These are phyloP conservation scores for Naumovozyma castellii DNA, from an alignment of 805 yeast species.

Conservation along the genomic window DNA sequence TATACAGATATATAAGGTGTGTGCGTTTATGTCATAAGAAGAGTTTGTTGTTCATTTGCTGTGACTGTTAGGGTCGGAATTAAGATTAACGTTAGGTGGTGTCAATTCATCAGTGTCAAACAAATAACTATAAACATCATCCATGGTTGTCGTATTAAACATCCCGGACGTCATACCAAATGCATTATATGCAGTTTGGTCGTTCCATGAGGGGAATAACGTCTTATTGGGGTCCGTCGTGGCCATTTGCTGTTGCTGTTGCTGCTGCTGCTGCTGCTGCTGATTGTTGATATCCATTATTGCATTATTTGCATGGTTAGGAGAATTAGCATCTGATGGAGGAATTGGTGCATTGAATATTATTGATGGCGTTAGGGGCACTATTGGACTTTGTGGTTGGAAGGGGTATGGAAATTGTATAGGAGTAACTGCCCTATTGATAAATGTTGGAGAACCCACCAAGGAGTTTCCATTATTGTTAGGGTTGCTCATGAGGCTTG, in stretches of 20 bases:
- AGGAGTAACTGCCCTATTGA: not conserved
- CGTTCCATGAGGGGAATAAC: constrained; percentile 7
- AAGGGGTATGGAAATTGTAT: not conserved
- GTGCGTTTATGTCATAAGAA: too few species aligned
- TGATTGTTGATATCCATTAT: not conserved
- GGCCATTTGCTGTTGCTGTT: not conserved
- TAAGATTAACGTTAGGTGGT: not conserved
- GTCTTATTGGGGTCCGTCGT: not conserved
- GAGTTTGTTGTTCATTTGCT: too few species aligned
- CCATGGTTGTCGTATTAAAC: constrained; percentile 27
- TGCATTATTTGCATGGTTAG: not conserved
- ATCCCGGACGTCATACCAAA: constrained; percentile 13
- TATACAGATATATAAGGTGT: too few species aligned
- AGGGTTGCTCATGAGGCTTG: not conserved
- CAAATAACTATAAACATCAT: constrained; percentile 24
- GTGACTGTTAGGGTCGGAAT: not conserved
- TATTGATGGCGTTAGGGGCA: not conserved
- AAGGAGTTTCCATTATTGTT: not conserved
- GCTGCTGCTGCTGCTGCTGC: not conserved
- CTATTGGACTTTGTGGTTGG: not conserved
- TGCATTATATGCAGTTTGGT: constrained; percentile 13
- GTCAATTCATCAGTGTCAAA: constrained; percentile 15
- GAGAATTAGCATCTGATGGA: not conserved
- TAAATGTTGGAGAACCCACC: not conserved
- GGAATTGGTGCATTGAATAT: not conserved